Evolutionary conservation across 768 basidiomycete species (phyloP), one percentile per base, ranked within the genome.

Genomic region (Pleurotus pulmonarius): DNA sequence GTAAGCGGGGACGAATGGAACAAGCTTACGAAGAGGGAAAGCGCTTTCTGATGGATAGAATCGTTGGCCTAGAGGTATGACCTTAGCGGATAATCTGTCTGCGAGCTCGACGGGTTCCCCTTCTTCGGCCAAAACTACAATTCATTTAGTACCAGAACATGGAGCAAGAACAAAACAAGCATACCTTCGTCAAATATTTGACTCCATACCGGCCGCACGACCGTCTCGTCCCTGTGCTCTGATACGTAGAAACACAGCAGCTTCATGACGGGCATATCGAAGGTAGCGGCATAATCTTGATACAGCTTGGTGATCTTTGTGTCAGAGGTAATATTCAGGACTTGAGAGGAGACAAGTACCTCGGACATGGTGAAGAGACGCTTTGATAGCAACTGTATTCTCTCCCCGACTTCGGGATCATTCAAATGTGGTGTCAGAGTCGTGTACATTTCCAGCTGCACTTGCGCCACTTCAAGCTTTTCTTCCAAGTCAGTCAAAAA

Each of bases 401-500:
- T 80, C 56, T 82, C 79, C 40, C 86, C 83, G 55, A 84, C 81
- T 60, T 83, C 85, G 11, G 81, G 80, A 58, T 88, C 83, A 58
- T 79, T 74, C 25, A 82, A 71, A 59, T 85, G 86, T 15, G 86
- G 83, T 5, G 76, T 67, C 13, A 93, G 76, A 9, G 76, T 73
- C 60, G 90, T 82, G 64, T 85, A 90, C 46, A 97, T 81, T 69
- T 98, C 96, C n/a, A 95, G 74, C 66, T 99, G 97, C 7, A 98
- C 93, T 71, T 96, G 90, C 5, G 94, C 92, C 22, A 99, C 97
- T 44, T 99, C 97, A 11, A 98, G 81, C 67, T 94, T 94, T 70
- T 99, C 97, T 74, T 98, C 95, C 16, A 97, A 77, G 62, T 92
- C 89, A 0, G 89, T 92, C n/a, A 96, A 80, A 76, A 98, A 97